phyloP scores from a whole-genome alignment of 2,329 filamentous ascomycete genomes.

The Myriosclerotinia duriaeana region DNA sequence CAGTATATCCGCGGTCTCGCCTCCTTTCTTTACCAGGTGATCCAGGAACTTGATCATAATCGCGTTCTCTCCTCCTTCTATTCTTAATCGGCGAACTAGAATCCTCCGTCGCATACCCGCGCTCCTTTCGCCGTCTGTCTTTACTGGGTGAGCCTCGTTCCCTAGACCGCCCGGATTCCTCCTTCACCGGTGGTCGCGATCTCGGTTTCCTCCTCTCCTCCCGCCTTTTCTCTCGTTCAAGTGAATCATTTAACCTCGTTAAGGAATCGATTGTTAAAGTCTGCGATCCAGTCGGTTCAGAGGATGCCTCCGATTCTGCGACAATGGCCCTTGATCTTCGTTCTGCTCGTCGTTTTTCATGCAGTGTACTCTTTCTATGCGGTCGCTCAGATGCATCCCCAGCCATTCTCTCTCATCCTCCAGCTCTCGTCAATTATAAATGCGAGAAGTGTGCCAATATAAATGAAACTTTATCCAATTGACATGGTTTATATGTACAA shows the following conservation, averaged over 20 bases:
- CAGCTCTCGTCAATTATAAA: conserved; percentile 2
- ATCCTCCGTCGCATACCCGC: conserved; percentile 16
- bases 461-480: background rate
- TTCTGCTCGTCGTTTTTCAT: conserved; percentile 23
- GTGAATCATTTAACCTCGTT: conserved; percentile 38
- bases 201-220: conserved; percentile 35
- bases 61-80: conserved; percentile 14
- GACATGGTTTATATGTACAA: conserved; percentile 18
- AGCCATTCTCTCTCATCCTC: conserved; percentile 22
- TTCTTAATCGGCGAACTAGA: conserved; percentile 5
- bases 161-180: conserved; percentile 66
- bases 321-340: conserved; percentile 28
- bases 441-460: background rate
- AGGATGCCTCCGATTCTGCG: conserved; percentile 29
- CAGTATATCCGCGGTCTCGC: conserved; percentile 8
- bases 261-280: conserved; percentile 39
- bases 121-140: conserved; percentile 16
- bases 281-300: conserved; percentile 36
- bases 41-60: conserved; percentile 16
- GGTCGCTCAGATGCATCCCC: conserved; percentile 20
- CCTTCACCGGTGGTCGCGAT: conserved; percentile 65
- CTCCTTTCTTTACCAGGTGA: conserved; percentile 19
- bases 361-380: conserved; percentile 17
- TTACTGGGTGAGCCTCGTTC: conserved; percentile 42
- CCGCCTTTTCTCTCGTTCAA: conserved; percentile 30